phyloP scores from a whole-genome alignment of 83 land plant genomes.

The Picea mariana region DNA sequence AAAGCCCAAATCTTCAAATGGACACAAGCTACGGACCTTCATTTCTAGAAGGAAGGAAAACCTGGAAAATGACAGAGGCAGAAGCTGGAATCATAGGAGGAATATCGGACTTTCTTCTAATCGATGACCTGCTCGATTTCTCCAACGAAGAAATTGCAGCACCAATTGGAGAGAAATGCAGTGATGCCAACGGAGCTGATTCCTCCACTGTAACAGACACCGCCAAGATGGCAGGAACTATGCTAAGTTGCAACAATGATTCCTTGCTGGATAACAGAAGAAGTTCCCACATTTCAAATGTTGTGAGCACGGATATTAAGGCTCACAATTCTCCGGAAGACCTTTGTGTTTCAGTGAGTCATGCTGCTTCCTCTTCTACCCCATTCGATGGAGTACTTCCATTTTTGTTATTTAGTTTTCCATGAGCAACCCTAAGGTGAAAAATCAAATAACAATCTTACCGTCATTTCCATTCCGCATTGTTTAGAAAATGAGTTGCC shows the following conservation, averaged over 20 bases:
- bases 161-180: constrained; percentile 18
- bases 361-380: background rate
- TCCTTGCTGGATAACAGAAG: background rate
- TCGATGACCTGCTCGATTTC: constrained; percentile 38
- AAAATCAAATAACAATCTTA: background rate
- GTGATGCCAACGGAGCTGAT: background rate
- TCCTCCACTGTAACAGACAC: background rate
- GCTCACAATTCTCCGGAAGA: background rate
- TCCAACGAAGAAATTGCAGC: constrained; percentile 36
- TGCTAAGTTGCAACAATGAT: background rate
- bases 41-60: background rate
- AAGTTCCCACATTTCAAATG: background rate
- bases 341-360: background rate
- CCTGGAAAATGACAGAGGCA: background rate
- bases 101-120: background rate
- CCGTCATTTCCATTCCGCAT: background rate
- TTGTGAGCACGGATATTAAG: background rate
- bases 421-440: background rate
- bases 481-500: background rate
- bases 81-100: constrained; percentile 4
- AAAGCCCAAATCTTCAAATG: too few relatives aligned
- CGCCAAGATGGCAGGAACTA: background rate
- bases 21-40: background rate
- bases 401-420: background rate
- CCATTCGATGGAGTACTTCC: background rate